A percentile compares a stretch with the other conserved stretches of the same genome.
phyloP scores from a whole-genome alignment of 2,329 filamentous ascomycete genomes.

The Fusarium coicis region DNA sequence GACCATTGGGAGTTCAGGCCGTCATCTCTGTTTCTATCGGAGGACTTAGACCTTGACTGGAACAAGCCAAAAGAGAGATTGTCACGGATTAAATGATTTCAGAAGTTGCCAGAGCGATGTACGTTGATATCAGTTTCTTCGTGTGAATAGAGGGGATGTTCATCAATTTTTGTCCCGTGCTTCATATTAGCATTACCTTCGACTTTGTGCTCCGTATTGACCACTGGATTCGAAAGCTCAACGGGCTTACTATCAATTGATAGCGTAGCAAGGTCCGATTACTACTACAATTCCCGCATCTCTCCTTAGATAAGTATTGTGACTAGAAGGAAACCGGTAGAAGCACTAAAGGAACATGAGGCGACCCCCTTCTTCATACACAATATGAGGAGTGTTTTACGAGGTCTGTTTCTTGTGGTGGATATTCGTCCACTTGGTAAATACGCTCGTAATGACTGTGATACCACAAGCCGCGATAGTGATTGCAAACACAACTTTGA shows the following conservation, averaged over 20 bases:
- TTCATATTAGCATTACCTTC: accelerated
- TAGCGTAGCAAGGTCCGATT: accelerated
- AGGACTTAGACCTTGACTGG: background rate
- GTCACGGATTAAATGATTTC: accelerated
- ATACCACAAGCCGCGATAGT: background rate
- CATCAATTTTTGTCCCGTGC: accelerated
- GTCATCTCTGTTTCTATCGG: no score
- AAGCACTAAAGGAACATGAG: accelerated
- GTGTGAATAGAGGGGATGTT: accelerated
- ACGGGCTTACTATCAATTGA: accelerated
- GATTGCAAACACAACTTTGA: background rate
- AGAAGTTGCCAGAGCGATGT: accelerated
- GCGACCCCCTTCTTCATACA: accelerated
- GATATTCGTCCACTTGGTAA: background rate
- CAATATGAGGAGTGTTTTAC: accelerated
- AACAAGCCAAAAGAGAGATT: background rate
- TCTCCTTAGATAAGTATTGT: accelerated
- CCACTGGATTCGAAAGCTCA: no score
- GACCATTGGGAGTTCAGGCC: background rate
- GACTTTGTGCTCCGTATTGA: accelerated
- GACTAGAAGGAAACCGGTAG: accelerated
- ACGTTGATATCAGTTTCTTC: accelerated
- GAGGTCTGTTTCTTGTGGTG: background rate
- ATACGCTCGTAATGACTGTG: background rate
- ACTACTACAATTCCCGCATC: accelerated